These are phyloP conservation scores for Epicoccum nigrum DNA, from an alignment of 2,329 filamentous ascomycete species.

Conservation along the genomic window DNA sequence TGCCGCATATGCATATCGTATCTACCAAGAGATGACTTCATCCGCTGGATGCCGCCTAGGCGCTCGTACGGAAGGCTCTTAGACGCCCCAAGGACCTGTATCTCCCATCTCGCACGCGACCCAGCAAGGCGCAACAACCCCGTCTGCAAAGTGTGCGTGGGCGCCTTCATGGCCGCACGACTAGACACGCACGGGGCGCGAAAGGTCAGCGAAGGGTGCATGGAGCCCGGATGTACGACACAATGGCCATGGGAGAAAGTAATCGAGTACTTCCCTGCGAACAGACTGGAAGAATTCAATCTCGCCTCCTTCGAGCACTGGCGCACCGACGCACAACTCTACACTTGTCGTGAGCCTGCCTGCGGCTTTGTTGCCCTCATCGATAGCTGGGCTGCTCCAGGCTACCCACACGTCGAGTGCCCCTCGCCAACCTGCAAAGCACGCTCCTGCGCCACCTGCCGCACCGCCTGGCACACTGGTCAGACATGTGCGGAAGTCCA, in stretches of 20 bases:
- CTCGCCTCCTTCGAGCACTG: slow-evolving; percentile 33
- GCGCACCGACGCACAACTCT: slow-evolving; percentile 16
- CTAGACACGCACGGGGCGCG: slow-evolving; percentile 32
- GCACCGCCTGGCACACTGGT: slow-evolving; percentile 32
- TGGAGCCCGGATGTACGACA: slow-evolving; percentile 29
- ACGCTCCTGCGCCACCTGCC: slow-evolving; percentile 31
- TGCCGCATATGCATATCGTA: slow-evolving; percentile 34
- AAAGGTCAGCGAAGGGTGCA: slow-evolving; percentile 25
- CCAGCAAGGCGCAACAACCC: slow-evolving; percentile 28
- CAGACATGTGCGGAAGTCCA: slow-evolving; percentile 33
- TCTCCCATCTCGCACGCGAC: slow-evolving; percentile 29
- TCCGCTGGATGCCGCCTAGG: slow-evolving; percentile 23
- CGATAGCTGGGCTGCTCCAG: slow-evolving; percentile 22
- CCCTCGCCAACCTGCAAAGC: slow-evolving; percentile 16
- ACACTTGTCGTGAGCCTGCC: slow-evolving; percentile 23
- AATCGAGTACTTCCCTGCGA: slow-evolving; percentile 27
- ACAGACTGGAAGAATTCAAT: slow-evolving; percentile 33
- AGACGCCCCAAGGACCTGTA: slow-evolving; percentile 29
- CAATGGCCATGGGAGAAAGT: slow-evolving; percentile 28
- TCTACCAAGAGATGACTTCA: slow-evolving; percentile 22
- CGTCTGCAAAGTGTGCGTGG: slow-evolving; percentile 38
- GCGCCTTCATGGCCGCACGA: slow-evolving; percentile 26
- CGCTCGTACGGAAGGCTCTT: background rate
- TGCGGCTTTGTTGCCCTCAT: slow-evolving; percentile 26
- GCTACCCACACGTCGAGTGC: slow-evolving; percentile 37